A percentile compares a stretch with the other conserved stretches of the same genome.
Conservation (phyloP, 1,284 basidiomycete species). For the Pseudomicrostroma phylloplanum region DNA sequence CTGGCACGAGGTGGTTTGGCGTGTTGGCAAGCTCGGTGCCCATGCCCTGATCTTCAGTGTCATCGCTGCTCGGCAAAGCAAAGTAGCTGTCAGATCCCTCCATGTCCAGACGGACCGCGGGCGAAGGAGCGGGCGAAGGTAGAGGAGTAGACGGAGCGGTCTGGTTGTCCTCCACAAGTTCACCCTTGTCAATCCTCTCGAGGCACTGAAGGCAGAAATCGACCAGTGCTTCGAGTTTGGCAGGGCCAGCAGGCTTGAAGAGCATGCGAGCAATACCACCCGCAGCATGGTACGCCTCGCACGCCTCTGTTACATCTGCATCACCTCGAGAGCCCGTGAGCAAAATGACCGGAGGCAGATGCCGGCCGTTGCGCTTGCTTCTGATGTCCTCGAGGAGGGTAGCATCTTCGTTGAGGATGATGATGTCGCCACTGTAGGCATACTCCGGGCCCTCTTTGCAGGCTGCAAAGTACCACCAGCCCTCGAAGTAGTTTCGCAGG, state of each 20-base stretch:
- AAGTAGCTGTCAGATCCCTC: slow-evolving; percentile 31
- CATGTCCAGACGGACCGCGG: slow-evolving; percentile 11
- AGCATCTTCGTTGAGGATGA: slow-evolving; percentile 76
- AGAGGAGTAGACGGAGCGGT: slow-evolving; percentile 34
- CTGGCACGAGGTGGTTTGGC: too few species aligned
- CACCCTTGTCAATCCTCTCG: slow-evolving; percentile 31
- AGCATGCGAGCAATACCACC: slow-evolving; percentile 79
- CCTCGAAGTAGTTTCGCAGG: slow-evolving; percentile 62
- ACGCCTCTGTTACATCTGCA: slow-evolving; percentile 60
- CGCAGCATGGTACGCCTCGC: slow-evolving; percentile 65
- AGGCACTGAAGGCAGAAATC: slow-evolving; percentile 66
- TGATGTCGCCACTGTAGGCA: slow-evolving; percentile 60
- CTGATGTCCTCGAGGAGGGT: slow-evolving; percentile 54
- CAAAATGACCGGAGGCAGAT: slow-evolving; percentile 64
- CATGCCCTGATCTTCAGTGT: not conserved
- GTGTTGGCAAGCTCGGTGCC: not conserved
- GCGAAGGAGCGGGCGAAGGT: slow-evolving; percentile 18
- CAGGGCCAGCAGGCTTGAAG: slow-evolving; percentile 83
- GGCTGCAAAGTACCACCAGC: slow-evolving; percentile 67
- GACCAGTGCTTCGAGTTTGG: slow-evolving; percentile 64
- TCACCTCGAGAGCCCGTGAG: slow-evolving; percentile 67
- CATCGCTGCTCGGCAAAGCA: slow-evolving; percentile 12
- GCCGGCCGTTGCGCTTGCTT: slow-evolving; percentile 31
- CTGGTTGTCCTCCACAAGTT: slow-evolving; percentile 27
- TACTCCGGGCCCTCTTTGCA: slow-evolving; percentile 29